Conservation (phyloP, 768 basidiomycete species). For the Cantharellus anzutake region DNA sequence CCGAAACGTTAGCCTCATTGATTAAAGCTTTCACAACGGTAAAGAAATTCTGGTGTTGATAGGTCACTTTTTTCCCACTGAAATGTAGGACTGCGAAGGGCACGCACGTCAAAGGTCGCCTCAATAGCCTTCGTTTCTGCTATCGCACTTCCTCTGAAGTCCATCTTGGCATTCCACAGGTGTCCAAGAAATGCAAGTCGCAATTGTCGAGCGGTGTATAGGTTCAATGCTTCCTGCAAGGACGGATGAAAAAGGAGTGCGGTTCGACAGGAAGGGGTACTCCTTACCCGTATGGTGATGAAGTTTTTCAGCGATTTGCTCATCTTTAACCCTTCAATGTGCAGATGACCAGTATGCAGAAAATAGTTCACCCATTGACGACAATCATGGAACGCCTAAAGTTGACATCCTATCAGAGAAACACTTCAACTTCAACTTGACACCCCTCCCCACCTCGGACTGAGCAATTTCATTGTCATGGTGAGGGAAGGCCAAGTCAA, state of each 20-base stretch:
- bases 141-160: constrained; percentile 77
- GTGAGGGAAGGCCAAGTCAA: constrained; percentile 96
- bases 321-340: constrained; percentile 98
- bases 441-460: constrained; percentile 41
- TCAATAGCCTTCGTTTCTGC: constrained; percentile 79
- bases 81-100: not conserved
- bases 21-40: constrained; percentile 66
- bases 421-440: not conserved
- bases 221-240: constrained; percentile 25
- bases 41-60: constrained; percentile 69
- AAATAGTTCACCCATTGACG: constrained; percentile 96
- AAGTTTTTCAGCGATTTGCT: constrained; percentile 98
- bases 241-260: not conserved
- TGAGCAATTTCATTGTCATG: constrained; percentile 99
- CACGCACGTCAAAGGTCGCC: constrained; percentile 58
- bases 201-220: constrained; percentile 70
- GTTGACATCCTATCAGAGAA: constrained; percentile 5
- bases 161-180: constrained; percentile 81
- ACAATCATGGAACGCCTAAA: constrained; percentile 83
- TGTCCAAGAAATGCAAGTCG: constrained; percentile 83
- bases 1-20: constrained; percentile 24
- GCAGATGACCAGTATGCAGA: constrained; percentile 92
- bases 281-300: constrained; percentile 54
- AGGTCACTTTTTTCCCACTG: not conserved
- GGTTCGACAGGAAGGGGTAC: too few species aligned